A percentile compares a stretch with the other conserved stretches of the same genome.
phyloP scores from a whole-genome alignment of 2,329 filamentous ascomycete species.

The Hypoxylon sp. region DNA sequence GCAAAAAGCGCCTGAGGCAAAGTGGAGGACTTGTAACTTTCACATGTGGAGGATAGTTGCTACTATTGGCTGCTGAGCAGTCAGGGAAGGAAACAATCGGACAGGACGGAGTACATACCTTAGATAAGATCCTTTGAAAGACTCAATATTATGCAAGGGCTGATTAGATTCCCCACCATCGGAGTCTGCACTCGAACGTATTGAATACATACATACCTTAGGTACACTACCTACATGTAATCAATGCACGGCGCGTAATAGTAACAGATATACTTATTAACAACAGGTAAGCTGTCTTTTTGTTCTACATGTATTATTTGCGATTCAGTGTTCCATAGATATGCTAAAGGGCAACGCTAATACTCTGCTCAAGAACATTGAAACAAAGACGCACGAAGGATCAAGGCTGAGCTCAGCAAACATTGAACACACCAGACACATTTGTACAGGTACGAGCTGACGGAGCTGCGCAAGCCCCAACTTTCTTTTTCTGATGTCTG shows the following conservation, averaged over 20 bases:
- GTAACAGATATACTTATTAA: neutral
- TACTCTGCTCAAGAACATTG: neutral
- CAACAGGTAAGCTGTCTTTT: neutral
- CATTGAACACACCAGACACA: neutral
- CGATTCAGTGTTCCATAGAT: neutral
- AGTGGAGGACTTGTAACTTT: conserved; percentile 35
- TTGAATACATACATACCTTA: no score
- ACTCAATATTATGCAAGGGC: conserved; percentile 36
- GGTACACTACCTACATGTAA: no score
- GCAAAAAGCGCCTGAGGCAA: conserved; percentile 29
- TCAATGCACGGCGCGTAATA: neutral
- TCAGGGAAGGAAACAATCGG: conserved; percentile 33
- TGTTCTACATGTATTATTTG: neutral
- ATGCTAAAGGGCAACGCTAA: neutral
- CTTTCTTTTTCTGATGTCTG: conserved; percentile 9
- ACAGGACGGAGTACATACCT: conserved; percentile 27
- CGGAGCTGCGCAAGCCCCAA: conserved; percentile 29
- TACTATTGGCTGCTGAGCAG: conserved; percentile 47
- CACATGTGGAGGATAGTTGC: conserved; percentile 47
- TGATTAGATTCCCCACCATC: conserved; percentile 36
- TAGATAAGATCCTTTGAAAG: conserved; percentile 42
- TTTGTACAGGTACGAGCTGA: conserved; percentile 39
- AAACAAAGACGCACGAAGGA: neutral
- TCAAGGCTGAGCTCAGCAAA: conserved; percentile 12
- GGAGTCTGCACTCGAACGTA: conserved; percentile 1